phyloP scores from a whole-genome alignment of 352 stramenopile genomes.

The Thalassiosira hispida region DNA sequence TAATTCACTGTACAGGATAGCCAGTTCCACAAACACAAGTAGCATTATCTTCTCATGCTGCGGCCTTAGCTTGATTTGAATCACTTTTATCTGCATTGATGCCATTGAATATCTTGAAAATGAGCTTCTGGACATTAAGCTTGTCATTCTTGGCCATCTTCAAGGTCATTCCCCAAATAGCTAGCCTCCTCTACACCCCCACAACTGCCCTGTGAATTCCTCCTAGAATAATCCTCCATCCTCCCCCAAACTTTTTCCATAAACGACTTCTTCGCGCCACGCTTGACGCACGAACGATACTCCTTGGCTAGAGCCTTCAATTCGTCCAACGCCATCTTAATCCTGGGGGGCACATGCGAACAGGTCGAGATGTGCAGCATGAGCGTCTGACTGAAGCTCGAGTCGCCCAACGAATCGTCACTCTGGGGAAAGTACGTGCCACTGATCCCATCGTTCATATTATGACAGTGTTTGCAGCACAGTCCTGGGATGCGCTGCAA shows the following conservation, averaged over 20 bases:
- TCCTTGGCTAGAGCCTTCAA: conserved; percentile 34
- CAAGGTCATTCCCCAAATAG: no score
- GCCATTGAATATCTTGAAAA: no score
- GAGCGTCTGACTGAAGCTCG: conserved; percentile 73
- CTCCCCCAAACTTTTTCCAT: conserved; percentile 53
- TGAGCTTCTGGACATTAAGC: no score
- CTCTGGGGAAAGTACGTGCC: conserved; percentile 68
- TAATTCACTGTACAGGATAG: no score
- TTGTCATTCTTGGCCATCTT: no score
- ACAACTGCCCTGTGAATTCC: no score
- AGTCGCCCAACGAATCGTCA: conserved; percentile 49
- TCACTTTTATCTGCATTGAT: no score
- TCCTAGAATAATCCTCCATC: conserved; percentile 24
- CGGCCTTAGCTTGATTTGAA: no score
- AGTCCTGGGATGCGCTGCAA: conserved; percentile 57
- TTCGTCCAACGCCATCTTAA: conserved; percentile 49
- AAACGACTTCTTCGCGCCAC: conserved; percentile 63
- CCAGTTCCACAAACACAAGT: no score
- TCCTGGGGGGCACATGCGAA: conserved; percentile 41
- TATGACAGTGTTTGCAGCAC: conserved; percentile 69
- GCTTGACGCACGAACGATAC: conserved; percentile 39
- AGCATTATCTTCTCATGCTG: no score
- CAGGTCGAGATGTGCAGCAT: conserved; percentile 68
- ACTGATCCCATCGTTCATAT: conserved; percentile 20
- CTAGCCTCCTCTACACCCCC: no score